Evolutionary conservation across 306 rosid species (phyloP), one percentile per base, ranked within the genome.

Genomic region (Pyrus betulifolia): DNA sequence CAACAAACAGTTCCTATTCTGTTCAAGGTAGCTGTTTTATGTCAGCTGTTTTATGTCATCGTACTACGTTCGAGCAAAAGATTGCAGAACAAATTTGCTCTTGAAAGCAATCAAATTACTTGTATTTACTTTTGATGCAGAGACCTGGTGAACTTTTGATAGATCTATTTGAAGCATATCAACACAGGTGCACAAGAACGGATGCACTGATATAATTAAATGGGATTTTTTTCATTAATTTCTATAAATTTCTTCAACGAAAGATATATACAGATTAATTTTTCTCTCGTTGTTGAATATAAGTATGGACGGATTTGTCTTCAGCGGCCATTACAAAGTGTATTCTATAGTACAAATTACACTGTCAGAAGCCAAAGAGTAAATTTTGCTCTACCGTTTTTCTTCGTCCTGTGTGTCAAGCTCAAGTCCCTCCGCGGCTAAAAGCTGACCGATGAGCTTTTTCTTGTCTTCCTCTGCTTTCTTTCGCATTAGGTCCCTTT

Each of bases 351-450:
- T 84, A 51, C 68, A 71, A 72, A 78, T 76, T 82, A 42, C 68
- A 68, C 67, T 68, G 67, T 45, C 38, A 59, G 72, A 80, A 75
- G 70, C 60, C 62, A 42, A 78, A 69, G 19, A 9, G 64, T 25
- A 66, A 69, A 49, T 74, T 59, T 75, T 57, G 80, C 69, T 64
- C 82, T 86, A 85, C 55, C 63, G 80, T 35, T 79, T 74, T 22
- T 87, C 89, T 51, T 90, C 96, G 21, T 86, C 91, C 27, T 92
- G 95, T 38, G 98, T 52, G 61, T 90, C 98, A 31, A 94, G 97
- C 85, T 94, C 98, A 60, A 94, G 96, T 65, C 98, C 98, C 80
- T 94, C 98, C 28, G 87, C 90, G 11, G 97, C 98, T 79, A 94
- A 87, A 78, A 94, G 96, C 63, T 72, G 89, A 66, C 83, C 38